phyloP scores from a whole-genome alignment of 495 filamentous ascomycete genomes.

The Umbilicaria muhlenbergii region DNA sequence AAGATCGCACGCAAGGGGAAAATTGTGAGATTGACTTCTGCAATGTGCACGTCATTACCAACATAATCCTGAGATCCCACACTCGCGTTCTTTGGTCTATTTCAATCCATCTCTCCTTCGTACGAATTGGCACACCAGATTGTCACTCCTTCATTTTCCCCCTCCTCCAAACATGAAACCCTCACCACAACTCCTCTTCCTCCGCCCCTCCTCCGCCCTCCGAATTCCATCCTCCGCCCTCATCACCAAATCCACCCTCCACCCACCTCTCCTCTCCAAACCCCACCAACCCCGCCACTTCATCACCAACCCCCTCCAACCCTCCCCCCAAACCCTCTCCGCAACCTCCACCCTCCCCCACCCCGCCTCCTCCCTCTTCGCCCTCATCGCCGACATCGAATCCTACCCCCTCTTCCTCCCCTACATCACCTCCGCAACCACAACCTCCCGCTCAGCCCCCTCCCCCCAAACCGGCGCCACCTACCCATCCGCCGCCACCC shows the following conservation, averaged over 20 bases:
- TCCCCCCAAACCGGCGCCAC: conserved; percentile 25
- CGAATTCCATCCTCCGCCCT: no score
- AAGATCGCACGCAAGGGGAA: no score
- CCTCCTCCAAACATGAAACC: conserved; percentile 1
- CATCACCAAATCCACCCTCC: neutral
- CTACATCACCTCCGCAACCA: conserved; percentile 56
- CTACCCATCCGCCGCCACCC: conserved; percentile 59
- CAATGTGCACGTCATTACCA: no score
- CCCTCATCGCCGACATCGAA: conserved; percentile 68
- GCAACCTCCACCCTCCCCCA: conserved; percentile 73
- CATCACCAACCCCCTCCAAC: conserved; percentile 21
- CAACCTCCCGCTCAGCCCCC: conserved; percentile 42
- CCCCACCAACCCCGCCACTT: conserved; percentile 17
- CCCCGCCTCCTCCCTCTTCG: conserved; percentile 51
- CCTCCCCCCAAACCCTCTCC: conserved; percentile 39
- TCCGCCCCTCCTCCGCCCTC: conserved; percentile 4
- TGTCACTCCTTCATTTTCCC: neutral
- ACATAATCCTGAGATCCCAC: no score
- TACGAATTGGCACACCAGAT: neutral
- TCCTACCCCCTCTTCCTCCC: conserved; percentile 73
- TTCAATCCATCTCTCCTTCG: neutral
- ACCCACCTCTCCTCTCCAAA: neutral
- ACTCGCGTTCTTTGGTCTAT: neutral
- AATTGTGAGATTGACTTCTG: no score
- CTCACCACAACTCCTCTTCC: neutral